Percentiles rank a stretch among this genome's conserved stretches.
Conservation (phyloP, 768 basidiomycete species). For the Hypholoma sublateritium region DNA sequence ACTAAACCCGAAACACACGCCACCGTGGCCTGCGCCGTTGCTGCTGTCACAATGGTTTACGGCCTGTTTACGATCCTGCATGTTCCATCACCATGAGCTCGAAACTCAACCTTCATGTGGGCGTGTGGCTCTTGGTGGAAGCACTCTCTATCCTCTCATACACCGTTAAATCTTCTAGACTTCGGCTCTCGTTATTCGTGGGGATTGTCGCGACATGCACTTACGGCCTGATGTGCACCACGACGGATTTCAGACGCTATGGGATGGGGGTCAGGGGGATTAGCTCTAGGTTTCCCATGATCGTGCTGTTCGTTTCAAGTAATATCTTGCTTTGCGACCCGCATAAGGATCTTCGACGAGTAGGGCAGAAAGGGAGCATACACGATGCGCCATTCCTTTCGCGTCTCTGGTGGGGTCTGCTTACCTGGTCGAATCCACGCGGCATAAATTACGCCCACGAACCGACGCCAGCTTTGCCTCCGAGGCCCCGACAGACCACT, state of each 20-base stretch:
- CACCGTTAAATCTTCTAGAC: constrained; percentile 13
- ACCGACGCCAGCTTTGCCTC: constrained; percentile 16
- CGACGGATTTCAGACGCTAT: constrained; percentile 6
- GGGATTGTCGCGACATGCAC: constrained; percentile 5
- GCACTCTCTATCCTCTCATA: constrained; percentile 9
- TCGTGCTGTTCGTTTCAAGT: constrained; percentile 8
- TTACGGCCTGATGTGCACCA: constrained; percentile 13
- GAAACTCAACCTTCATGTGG: not conserved
- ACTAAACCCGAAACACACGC: too few relatives aligned
- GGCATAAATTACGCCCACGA: constrained; percentile 31
- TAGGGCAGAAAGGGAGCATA: constrained; percentile 15
- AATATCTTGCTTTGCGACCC: constrained; percentile 26
- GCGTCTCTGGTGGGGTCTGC: constrained; percentile 24
- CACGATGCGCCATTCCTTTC: constrained; percentile 15
- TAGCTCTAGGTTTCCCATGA: not conserved
- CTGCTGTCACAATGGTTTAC: not conserved
- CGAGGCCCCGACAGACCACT: constrained; percentile 16
- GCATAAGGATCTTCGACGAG: constrained; percentile 20
- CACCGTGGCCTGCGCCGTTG: too few relatives aligned
- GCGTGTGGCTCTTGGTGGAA: constrained; percentile 8
- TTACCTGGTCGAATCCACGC: constrained; percentile 22
- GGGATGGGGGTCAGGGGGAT: constrained; percentile 9
- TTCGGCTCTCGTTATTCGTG: constrained; percentile 10
- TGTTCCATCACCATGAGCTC: not conserved
- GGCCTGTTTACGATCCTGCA: too few relatives aligned